Conservation (phyloP, 228 moss, liverwort and hornwort genomes). For the Sphagnum fallax region DNA sequence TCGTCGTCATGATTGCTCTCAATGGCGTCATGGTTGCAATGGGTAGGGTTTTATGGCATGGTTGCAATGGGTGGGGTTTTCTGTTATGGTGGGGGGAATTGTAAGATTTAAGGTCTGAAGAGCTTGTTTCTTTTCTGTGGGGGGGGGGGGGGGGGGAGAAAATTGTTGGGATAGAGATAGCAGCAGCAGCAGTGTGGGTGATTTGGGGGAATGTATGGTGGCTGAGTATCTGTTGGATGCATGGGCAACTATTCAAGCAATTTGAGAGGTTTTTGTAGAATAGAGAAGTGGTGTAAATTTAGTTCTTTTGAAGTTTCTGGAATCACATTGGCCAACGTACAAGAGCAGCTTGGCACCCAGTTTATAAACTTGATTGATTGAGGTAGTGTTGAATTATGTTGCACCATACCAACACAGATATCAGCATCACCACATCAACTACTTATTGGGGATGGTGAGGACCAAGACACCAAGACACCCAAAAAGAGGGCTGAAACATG, state of each 20-base stretch:
- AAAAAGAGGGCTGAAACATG: conserved; percentile 98
- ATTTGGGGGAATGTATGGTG: no score
- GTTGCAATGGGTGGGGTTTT: no score
- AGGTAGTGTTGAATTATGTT: neutral
- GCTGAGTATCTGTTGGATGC: neutral
- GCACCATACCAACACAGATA: conserved; percentile 2
- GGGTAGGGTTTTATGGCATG: no score
- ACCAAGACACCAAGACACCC: conserved; percentile 74
- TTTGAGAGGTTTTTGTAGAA: neutral
- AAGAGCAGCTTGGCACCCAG: neutral
- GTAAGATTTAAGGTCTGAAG: no score
- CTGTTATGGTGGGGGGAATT: no score
- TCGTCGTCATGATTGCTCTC: no score
- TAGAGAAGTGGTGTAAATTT: neutral
- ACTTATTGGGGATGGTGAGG: conserved; percentile 65
- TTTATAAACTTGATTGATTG: conserved; percentile 13
- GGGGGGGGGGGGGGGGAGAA: neutral
- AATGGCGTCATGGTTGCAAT: no score
- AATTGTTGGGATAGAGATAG: neutral
- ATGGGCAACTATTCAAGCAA: no score
- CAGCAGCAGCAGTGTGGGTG: neutral
- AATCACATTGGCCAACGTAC: no score
- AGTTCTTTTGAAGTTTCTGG: no score
- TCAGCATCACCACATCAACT: conserved; percentile 38
- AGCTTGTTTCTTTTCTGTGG: neutral